Base-by-base conservation (phyloP, 75 land plant genomes). In the Pseudotsuga menziesii region DNA sequence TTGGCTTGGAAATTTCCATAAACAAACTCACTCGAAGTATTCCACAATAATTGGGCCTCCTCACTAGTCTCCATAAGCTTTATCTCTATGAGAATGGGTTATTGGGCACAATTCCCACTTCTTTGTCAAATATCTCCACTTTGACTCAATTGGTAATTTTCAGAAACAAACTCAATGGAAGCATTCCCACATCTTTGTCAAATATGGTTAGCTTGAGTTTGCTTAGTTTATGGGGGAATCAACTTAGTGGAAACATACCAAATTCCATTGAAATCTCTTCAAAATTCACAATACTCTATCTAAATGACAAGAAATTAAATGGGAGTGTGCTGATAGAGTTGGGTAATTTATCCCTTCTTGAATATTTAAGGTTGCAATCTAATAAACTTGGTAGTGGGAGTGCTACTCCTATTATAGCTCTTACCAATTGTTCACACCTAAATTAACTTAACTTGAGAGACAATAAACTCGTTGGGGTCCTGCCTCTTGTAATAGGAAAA, bases 341-440 rank as follows among this genome's bases (percentile, higher is more conserved):
- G 6, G 59, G 77, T 15, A 72, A 74, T 60, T 79, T 84, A 27
- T 82, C 75, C 15, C 78, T 81, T 56, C 62, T 84, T 15, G 81
- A 84, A 23, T 77, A 73, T 0, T 61, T 84, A n/a, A 56, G 77
- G 20, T 78, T 81, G 14, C 48, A 77, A 3, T 55, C 16, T 54
- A 84, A 84, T 73, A 20, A 17, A 7, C 56, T 83, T 27, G 63
- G 3, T n/a, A 61, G 63, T 14, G 63, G 15, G 0, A 61, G 29
- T 26, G 11, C 2, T 61, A 61, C 63, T 58, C 78, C 76, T 44
- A 84, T 85, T 3, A 23, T 71, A 7, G 11, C 35, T 20, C 63
- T 80, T 23, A 66, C 26, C 7, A 61, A 80, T 23, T 75, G 60
- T 29, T 59, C 25, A 17, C 27, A n/a, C 19, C 29, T 80, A 20